Percentiles rank a stretch among this genome's conserved stretches.
Evolutionary conservation across 192 early-diverging fungal species (phyloP).

Genomic region (Hyaloraphidium curvatum): DNA sequence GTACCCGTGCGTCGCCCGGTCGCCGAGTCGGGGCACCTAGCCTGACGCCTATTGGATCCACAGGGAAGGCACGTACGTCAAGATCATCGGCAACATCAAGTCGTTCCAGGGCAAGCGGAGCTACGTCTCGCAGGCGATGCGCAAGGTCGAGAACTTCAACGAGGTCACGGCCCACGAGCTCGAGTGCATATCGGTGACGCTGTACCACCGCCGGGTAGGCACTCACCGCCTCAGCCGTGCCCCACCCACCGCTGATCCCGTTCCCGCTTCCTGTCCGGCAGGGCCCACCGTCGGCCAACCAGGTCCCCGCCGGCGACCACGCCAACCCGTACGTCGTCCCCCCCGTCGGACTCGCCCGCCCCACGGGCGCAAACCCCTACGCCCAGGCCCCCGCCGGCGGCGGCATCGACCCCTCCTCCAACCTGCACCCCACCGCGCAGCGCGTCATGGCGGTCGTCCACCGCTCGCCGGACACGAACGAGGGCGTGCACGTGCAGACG

Average conservation of each 20-base stretch:
- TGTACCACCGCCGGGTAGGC: conserved; percentile 26
- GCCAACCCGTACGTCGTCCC: neutral
- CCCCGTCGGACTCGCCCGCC: neutral
- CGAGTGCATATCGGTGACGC: conserved; percentile 42
- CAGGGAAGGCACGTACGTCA: conserved; percentile 32
- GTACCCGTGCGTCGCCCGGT: neutral
- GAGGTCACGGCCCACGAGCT: conserved; percentile 60
- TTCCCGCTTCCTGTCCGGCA: too few species aligned
- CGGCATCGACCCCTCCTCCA: neutral
- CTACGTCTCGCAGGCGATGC: conserved; percentile 33
- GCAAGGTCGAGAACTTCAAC: conserved; percentile 45
- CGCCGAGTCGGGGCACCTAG: neutral
- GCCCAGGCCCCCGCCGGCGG: neutral
- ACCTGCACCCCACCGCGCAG: neutral
- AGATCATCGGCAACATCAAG: conserved; percentile 48
- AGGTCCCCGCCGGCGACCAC: too few species aligned
- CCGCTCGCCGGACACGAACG: neutral
- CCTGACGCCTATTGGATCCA: neutral
- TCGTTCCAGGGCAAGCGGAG: conserved; percentile 33
- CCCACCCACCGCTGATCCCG: neutral
- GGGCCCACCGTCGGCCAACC: too few species aligned
- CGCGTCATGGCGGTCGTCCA: neutral
- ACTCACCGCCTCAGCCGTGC: neutral
- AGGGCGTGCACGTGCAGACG: neutral
- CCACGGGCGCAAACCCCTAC: neutral